A percentile compares a stretch with the other conserved stretches of the same genome.
Conservation (phyloP, 768 basidiomycete species). For the Boletus huronensis region DNA sequence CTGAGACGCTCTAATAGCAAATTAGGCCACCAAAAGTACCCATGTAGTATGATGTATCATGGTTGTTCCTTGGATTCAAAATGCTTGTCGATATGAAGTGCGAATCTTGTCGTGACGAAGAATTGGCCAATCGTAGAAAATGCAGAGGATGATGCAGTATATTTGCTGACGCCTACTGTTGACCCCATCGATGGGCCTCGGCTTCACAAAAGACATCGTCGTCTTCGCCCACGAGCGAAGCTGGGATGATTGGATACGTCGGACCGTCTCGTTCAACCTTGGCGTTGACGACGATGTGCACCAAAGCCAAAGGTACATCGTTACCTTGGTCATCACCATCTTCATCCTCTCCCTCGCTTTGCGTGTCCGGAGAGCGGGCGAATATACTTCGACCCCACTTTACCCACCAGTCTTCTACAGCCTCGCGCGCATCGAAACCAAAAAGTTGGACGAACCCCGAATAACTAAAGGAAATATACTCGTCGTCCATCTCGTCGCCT, state of each 20-base stretch:
- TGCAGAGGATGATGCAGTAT: not conserved
- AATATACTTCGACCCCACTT: constrained; percentile 39
- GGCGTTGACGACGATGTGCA: constrained; percentile 9
- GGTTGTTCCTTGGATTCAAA: not conserved
- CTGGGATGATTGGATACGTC: constrained; percentile 7
- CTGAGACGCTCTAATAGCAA: not conserved
- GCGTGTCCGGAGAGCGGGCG: not conserved
- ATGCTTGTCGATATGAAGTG: not conserved
- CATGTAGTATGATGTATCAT: not conserved
- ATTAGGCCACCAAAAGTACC: not conserved
- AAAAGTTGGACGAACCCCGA: constrained; percentile 47
- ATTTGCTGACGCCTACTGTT: not conserved
- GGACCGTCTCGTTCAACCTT: constrained; percentile 10
- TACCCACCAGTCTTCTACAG: constrained; percentile 62
- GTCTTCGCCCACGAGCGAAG: constrained; percentile 13
- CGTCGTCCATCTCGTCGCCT: constrained; percentile 41
- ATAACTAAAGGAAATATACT: constrained; percentile 43
- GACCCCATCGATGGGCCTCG: not conserved
- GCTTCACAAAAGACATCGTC: constrained; percentile 11
- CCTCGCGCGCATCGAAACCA: constrained; percentile 48
- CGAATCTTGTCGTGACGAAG: not conserved
- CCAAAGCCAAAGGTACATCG: not conserved
- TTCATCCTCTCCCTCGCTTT: not conserved
- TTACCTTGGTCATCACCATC: not conserved
- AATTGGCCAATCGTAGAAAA: not conserved